Percentiles rank a stretch among this genome's conserved stretches.
These are phyloP conservation scores for Fraxinus anomala DNA, from an alignment of 257 asterid species.

Conservation along the genomic window DNA sequence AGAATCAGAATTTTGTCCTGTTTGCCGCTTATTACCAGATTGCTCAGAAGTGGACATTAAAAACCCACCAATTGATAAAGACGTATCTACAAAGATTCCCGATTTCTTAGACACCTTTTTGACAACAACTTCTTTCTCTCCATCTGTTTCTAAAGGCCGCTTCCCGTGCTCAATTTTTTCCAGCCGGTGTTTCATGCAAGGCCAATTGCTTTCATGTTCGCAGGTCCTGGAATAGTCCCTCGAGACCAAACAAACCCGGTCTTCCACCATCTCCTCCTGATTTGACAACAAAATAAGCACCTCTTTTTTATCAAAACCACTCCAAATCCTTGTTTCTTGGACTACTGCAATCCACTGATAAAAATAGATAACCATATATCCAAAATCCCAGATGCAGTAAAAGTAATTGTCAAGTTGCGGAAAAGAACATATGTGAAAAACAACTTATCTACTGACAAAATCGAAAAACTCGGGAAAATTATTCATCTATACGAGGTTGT, in stretches of 20 bases:
- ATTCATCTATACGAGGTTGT: background rate
- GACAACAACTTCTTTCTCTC: slow-evolving; percentile 38
- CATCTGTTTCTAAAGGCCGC: slow-evolving; percentile 46
- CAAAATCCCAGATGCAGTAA: slow-evolving; percentile 24
- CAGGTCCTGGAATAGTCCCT: slow-evolving; percentile 31
- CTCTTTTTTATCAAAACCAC: slow-evolving; percentile 15
- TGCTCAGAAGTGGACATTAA: slow-evolving; percentile 23
- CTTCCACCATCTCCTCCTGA: background rate
- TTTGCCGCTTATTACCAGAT: slow-evolving; percentile 15
- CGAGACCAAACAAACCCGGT: background rate
- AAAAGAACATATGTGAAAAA: slow-evolving; percentile 1
- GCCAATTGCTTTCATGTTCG: slow-evolving; percentile 52
- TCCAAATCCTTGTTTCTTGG: slow-evolving; percentile 26
- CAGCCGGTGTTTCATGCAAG: slow-evolving; percentile 37
- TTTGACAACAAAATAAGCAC: background rate
- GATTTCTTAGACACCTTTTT: slow-evolving; percentile 38
- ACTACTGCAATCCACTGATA: slow-evolving; percentile 36
- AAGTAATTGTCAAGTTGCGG: background rate
- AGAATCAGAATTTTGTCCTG: slow-evolving; percentile 21
- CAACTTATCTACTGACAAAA: background rate
- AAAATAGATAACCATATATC: slow-evolving; percentile 33
- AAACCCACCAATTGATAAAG: slow-evolving; percentile 40
- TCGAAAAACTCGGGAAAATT: background rate
- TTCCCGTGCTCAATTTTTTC: slow-evolving; percentile 45
- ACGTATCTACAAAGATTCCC: slow-evolving; percentile 34